Conservation (phyloP, 2,329 filamentous ascomycete species). For the Nothophaeocryptopus gaeumannii region DNA sequence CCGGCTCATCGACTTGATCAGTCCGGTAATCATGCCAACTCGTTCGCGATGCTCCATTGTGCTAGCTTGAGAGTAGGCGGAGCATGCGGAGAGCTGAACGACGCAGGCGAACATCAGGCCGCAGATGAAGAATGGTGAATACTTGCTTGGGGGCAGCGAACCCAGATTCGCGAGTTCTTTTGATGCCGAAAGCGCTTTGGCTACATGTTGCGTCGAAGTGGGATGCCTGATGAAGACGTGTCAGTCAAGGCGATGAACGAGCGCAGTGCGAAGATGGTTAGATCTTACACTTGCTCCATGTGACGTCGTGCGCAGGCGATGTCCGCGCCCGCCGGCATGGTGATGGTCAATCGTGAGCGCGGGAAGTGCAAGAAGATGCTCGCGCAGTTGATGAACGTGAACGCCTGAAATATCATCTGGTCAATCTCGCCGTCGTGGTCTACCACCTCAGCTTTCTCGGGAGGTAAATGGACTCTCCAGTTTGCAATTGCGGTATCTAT, state of each 20-base stretch:
- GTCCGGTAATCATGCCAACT: constrained; percentile 72
- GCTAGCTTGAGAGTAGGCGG: constrained; percentile 57
- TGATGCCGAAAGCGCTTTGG: constrained; percentile 76
- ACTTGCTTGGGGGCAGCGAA: constrained; percentile 68
- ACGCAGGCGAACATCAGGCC: constrained; percentile 75
- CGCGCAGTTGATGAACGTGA: constrained; percentile 67
- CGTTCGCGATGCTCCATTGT: constrained; percentile 65
- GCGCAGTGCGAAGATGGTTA: too few species aligned
- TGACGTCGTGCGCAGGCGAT: constrained; percentile 45
- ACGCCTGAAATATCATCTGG: constrained; percentile 88
- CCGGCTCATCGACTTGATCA: constrained; percentile 63
- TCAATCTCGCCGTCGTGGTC: constrained; percentile 70
- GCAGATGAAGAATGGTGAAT: constrained; percentile 83
- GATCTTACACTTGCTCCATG: constrained; percentile 42
- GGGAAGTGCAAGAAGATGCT: constrained; percentile 77
- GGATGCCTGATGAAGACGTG: constrained; percentile 29
- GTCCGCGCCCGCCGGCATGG: constrained; percentile 53
- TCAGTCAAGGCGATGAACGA: too few species aligned
- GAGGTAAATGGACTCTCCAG: constrained; percentile 77
- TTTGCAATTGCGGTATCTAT: constrained; percentile 65
- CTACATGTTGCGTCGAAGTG: constrained; percentile 58
- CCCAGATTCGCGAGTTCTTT: constrained; percentile 73
- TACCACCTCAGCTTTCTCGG: constrained; percentile 67
- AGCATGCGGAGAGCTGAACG: constrained; percentile 78
- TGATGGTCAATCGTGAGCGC: constrained; percentile 67